A percentile compares a stretch with the other conserved stretches of the same genome.
Evolutionary conservation across 2,329 filamentous ascomycete genomes (phyloP).

Genomic region (Lecanicillium sp.): DNA sequence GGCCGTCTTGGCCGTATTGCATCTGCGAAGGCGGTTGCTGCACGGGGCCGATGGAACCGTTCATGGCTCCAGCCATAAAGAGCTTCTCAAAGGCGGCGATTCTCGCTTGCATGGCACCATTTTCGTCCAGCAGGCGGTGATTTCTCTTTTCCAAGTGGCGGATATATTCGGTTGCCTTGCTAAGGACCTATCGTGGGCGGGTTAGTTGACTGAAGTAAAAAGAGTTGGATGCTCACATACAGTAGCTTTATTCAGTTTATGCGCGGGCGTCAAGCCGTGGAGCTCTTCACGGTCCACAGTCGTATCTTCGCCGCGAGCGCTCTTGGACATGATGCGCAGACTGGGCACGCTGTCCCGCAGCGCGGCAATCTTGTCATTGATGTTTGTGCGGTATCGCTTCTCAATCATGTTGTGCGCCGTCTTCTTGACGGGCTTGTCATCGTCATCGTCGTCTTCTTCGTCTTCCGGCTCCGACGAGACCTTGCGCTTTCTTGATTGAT

Average conservation of each 20-base stretch:
- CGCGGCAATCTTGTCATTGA: slow-evolving; percentile 95
- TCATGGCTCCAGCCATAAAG: slow-evolving; percentile 70
- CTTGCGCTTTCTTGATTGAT: slow-evolving; percentile 59
- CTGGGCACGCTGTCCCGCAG: slow-evolving; percentile 88
- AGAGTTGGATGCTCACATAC: slow-evolving; percentile 31
- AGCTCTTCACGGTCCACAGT: slow-evolving; percentile 68
- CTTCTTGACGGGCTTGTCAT: slow-evolving; percentile 54
- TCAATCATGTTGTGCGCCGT: slow-evolving; percentile 98
- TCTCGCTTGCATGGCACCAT: slow-evolving; percentile 67
- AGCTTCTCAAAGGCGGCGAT: slow-evolving; percentile 72
- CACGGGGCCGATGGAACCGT: slow-evolving; percentile 46
- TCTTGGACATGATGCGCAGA: slow-evolving; percentile 75
- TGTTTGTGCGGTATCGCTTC: slow-evolving; percentile 90
- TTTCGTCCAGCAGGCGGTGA: slow-evolving; percentile 73
- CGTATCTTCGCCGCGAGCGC: slow-evolving; percentile 57
- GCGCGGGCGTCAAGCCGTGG: slow-evolving; percentile 72
- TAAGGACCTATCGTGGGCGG: slow-evolving; percentile 52
- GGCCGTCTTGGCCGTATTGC: slow-evolving; percentile 35
- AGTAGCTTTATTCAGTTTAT: slow-evolving; percentile 97
- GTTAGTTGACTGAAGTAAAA: slow-evolving; percentile 4
- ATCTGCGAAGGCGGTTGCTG: slow-evolving; percentile 47
- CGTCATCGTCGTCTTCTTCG: slow-evolving; percentile 12
- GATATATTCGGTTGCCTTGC: slow-evolving; percentile 95
- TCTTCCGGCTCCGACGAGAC: slow-evolving; percentile 48
- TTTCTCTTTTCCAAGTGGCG: slow-evolving; percentile 88